Conservation (phyloP, 768 basidiomycete genomes). For the Clitopilus passeckerianus region DNA sequence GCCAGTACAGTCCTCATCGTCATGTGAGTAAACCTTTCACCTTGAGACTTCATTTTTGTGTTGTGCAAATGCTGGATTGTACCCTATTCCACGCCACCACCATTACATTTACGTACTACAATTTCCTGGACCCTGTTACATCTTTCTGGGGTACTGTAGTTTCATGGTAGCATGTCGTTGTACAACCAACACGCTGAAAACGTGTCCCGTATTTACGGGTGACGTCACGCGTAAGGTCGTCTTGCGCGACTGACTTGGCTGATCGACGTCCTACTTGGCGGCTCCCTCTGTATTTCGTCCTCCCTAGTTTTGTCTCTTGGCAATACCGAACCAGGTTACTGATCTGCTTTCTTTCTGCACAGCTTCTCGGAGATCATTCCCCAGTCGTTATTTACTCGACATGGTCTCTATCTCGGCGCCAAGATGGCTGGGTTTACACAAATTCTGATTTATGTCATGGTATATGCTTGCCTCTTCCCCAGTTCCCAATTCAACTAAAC, state of each 20-base stretch:
- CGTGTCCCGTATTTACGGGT: neutral
- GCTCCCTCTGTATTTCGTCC: neutral
- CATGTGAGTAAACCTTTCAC: conserved; percentile 53
- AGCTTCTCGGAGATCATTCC: conserved; percentile 93
- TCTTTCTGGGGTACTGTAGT: neutral
- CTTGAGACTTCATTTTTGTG: neutral
- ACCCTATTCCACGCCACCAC: neutral
- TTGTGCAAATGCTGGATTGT: neutral
- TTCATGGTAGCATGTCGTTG: neutral
- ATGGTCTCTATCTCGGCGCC: conserved; percentile 85
- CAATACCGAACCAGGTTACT: neutral
- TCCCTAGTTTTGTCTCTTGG: conserved; percentile 3
- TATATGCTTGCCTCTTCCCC: conserved; percentile 22
- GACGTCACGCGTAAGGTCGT: conserved; percentile 11
- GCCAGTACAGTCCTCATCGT: conserved; percentile 84
- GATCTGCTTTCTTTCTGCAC: conserved; percentile 7
- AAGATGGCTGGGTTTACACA: conserved; percentile 75
- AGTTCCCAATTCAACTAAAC: conserved; percentile 2
- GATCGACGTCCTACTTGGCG: neutral
- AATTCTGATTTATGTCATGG: conserved; percentile 64
- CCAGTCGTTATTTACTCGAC: conserved; percentile 87
- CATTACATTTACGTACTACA: neutral
- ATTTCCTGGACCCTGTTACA: neutral
- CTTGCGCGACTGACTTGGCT: conserved; percentile 2
- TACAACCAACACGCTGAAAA: neutral